Conservation (phyloP, 2,329 filamentous ascomycete genomes). For the Paecilomyces niveus region DNA sequence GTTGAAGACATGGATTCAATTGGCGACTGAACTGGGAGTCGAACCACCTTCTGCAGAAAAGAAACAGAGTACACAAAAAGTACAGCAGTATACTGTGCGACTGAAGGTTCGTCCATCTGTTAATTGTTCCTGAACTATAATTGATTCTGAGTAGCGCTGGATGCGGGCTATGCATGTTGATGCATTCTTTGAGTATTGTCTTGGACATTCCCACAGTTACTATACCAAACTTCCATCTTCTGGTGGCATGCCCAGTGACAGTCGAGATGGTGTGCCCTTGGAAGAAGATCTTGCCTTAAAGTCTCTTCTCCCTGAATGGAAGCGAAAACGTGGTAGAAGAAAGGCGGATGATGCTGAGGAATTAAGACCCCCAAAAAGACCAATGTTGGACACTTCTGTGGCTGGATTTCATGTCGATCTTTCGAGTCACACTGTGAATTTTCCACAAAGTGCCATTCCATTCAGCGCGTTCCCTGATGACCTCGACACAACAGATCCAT, state of each 20-base stretch:
- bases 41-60: conserved; percentile 75
- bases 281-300: conserved; percentile 86
- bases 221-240: conserved; percentile 67
- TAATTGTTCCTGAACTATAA: not conserved
- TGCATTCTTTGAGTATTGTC: conserved; percentile 86
- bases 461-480: conserved; percentile 50
- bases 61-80: conserved; percentile 84
- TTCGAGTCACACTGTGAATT: conserved; percentile 39
- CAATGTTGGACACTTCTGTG: conserved; percentile 52
- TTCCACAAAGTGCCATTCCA: conserved; percentile 46
- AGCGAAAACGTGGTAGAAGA: conserved; percentile 56
- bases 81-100: conserved; percentile 88
- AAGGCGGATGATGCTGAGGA: conserved; percentile 55
- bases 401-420: conserved; percentile 35
- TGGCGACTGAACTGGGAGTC: conserved; percentile 81
- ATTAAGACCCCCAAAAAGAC: conserved; percentile 50
- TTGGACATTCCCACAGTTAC: conserved; percentile 71
- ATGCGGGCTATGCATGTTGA: conserved; percentile 96
- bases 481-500: conserved; percentile 38
- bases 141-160: conserved; percentile 59
- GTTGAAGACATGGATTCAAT: conserved; percentile 86
- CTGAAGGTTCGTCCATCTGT: conserved; percentile 59
- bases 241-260: conserved; percentile 55
- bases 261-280: conserved; percentile 71
- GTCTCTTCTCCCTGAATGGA: conserved; percentile 70